Evolutionary conservation across 345 rosid species (phyloP).

Genomic region (thale cress (Arabidopsis thaliana)): TAIR10.1 NC_003071.7:7214001-7214500

Average conservation of each 20-base stretch:
- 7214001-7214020: conserved; percentile 43
- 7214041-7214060: conserved; percentile 34
- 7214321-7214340: no score
- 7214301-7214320: no score
- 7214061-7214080: conserved; percentile 31
- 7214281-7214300: no score
- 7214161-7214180: conserved; percentile 3
- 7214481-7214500: conserved; percentile 22
- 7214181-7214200: conserved; percentile 22
- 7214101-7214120: conserved; percentile 36
- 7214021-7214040: conserved; percentile 38
- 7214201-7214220: conserved; percentile 26
- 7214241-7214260: neutral
- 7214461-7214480: conserved; percentile 12
- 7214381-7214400: conserved; percentile 41
- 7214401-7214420: conserved; percentile 27
- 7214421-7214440: conserved; percentile 40
- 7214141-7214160: conserved; percentile 21
- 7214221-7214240: conserved; percentile 21
- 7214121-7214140: conserved; percentile 15
- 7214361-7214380: neutral
- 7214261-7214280: no score
- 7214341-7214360: no score
- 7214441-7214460: conserved; percentile 31
- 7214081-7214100: conserved; percentile 43